Percentiles rank a stretch among this genome's conserved stretches.
These are phyloP conservation scores for Durotheca rogersii DNA, from an alignment of 495 filamentous ascomycete genomes.

Conservation along the genomic window DNA sequence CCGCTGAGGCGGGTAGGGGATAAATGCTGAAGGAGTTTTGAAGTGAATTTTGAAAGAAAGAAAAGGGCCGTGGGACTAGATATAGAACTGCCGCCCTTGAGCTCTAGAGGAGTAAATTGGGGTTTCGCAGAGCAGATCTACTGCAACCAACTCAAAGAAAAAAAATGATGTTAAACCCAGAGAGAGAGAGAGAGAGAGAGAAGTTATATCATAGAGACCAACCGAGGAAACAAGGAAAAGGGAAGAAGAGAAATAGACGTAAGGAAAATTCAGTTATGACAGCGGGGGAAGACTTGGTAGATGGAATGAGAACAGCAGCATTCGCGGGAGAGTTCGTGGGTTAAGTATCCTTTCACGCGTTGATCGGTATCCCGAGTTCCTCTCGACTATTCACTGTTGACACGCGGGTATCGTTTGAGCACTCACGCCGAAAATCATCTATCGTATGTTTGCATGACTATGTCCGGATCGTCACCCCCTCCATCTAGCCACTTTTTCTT, in stretches of 20 bases:
- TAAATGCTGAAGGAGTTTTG: slow-evolving; percentile 25
- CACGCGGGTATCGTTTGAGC: slow-evolving; percentile 1
- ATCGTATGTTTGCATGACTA: neutral
- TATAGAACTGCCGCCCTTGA: neutral
- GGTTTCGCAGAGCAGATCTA: slow-evolving; percentile 20
- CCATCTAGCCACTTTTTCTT: slow-evolving; percentile 21
- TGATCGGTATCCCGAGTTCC: slow-evolving; percentile 3
- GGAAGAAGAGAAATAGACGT: slow-evolving; percentile 35
- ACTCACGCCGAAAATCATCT: no score
- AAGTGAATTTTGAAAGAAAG: slow-evolving; percentile 37
- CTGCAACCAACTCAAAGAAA: slow-evolving; percentile 27
- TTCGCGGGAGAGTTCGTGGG: slow-evolving; percentile 3
- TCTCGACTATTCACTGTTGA: slow-evolving; percentile 13
- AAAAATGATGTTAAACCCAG: slow-evolving; percentile 25
- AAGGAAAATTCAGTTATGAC: slow-evolving; percentile 24
- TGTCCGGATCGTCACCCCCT: slow-evolving; percentile 5
- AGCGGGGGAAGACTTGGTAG: slow-evolving; percentile 16
- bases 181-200: slow-evolving; percentile 24
- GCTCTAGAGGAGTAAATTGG: slow-evolving; percentile 11
- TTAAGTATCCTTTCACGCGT: slow-evolving; percentile 18
- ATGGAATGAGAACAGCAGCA: slow-evolving; percentile 5
- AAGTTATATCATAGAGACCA: slow-evolving; percentile 29
- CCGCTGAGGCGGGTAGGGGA: slow-evolving; percentile 31
- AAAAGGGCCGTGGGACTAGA: no score
- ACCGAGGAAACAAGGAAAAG: slow-evolving; percentile 29